Evolutionary conservation across 169 alveolate genomes (phyloP), one percentile per base, ranked within the genome.

Genomic region (Amoebophrya sp.): DNA sequence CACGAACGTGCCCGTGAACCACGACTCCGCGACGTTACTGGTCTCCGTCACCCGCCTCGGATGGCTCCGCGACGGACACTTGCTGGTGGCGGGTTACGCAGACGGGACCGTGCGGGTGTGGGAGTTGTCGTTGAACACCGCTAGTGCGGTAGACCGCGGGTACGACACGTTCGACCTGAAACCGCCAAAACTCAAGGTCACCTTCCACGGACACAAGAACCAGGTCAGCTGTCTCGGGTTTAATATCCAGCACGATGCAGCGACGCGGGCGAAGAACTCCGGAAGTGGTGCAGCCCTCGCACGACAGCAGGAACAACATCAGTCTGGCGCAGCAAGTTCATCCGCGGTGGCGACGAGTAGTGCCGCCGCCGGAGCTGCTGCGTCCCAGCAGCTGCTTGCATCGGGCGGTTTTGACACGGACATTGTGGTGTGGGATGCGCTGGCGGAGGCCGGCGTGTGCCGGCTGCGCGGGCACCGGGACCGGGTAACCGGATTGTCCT

Each of bases 401-500:
- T 93, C 96, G 40, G 97, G 98, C 38, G 95, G 97, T 39, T 94
- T 94, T 90, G 98, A 96, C 89, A 95, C 97, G 40, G 94, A 96
- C 89, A 90, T 96, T 2, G 94, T 96, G 47, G 55, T 96, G 25
- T 96, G 98, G 98, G 97, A 96, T 83, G 94, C 95, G 33, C 90
- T 93, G 7, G 95, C 95, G n/a, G 97, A 96, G 77, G 90, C 93
- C 77, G 97, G 98, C 12, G 77, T 95, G 90, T 95, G 93, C 89
- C 93, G 96, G 25, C 94, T 94, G 39, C 95, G 96, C 54, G 97
- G 97, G 0, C 97, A 96, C 90, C 91, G 93, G 29, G 95, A 96
- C 91, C 95, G 94, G 55, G 96, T 96, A 23, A 95, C 95, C 66
- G 97, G 94, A 29, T 3, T 89, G 66, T 2, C 25, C 29, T 29